Evolutionary conservation across 192 early-diverging fungal species (phyloP), one percentile per base, ranked within the genome.

Genomic region (Umbelopsis sp.): DNA sequence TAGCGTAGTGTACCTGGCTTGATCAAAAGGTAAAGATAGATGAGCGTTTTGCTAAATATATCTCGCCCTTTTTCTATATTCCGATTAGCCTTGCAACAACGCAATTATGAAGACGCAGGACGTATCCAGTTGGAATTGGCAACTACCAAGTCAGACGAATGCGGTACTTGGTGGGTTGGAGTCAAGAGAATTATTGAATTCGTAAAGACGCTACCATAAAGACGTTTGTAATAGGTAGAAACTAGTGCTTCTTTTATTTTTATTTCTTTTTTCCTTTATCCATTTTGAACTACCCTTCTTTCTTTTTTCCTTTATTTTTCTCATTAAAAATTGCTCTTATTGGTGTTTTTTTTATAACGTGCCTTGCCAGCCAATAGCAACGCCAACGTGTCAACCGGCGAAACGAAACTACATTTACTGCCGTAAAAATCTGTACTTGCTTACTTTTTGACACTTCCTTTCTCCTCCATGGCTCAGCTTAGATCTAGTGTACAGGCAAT

Each of bases 131-230:
- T 91, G 10, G 90, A 94, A 56, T 75, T 94, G 17, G 87, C 92
- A 81, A 89, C 87, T 2, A 88, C 87, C 16, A 88, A 88, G 50
- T 91, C 87, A 34, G 85, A 87, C 12, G 83, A 83, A 12, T 90
- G 88, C 6, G 83, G 84, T 20, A 72, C 83, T 34, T 87, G 91
- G 89, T 84, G 92, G 76, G 83, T 90, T 24, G 89, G 89, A 22
- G 85, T 92, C 69, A 92, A 92, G 77, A 79, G 89, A 24, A 72
- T 92, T 65, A 84, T 92, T 68, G 89, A 90, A 34, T 62, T 62
- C 56, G 56, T 34, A 29, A 62, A 62, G 56, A 62, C 56, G 56
- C 26, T 62, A 34, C 56, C 56, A 32, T 62, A 34, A 62, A 32
- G 4, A 16, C 14, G 17, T 14, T 32, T 29, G 10, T 34, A 20